These are phyloP conservation scores for Coniochaeta sp. DNA, from an alignment of 2,329 filamentous ascomycete genomes.

Conservation along the genomic window DNA sequence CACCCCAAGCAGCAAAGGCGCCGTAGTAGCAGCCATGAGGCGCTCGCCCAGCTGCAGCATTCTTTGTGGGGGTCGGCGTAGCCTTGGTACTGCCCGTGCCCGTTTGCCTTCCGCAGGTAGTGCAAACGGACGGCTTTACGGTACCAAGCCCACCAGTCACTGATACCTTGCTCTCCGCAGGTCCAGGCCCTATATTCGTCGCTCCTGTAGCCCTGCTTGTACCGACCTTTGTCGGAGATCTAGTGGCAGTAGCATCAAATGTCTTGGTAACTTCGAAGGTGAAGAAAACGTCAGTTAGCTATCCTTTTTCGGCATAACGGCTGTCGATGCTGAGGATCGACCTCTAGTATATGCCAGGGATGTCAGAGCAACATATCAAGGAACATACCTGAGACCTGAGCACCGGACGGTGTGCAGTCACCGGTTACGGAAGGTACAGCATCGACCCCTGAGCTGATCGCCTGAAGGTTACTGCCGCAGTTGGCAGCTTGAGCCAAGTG, in stretches of 20 bases:
- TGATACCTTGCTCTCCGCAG: neutral
- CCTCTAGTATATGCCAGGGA: neutral
- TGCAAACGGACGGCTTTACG: neutral
- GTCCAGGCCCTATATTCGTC: neutral
- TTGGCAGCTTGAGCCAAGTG: conserved; percentile 4
- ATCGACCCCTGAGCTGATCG: neutral
- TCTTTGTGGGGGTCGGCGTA: neutral
- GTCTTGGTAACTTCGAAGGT: neutral
- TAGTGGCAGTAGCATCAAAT: neutral
- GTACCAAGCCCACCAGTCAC: neutral
- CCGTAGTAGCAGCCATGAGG: neutral
- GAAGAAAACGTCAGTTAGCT: neutral
- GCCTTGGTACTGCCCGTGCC: neutral
- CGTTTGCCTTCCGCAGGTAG: neutral
- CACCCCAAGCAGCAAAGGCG: neutral
- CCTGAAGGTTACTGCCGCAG: conserved; percentile 3
- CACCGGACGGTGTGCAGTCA: neutral
- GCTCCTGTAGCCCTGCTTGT: neutral
- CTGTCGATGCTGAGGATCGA: neutral
- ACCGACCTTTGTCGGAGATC: neutral
- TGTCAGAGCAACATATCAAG: no score
- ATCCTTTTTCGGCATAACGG: no score
- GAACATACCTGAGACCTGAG: neutral
- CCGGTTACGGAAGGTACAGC: conserved; percentile 2
- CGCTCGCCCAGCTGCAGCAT: neutral